These are phyloP conservation scores for Exophiala sideris DNA, from an alignment of 2,329 filamentous ascomycete species.

Conservation along the genomic window DNA sequence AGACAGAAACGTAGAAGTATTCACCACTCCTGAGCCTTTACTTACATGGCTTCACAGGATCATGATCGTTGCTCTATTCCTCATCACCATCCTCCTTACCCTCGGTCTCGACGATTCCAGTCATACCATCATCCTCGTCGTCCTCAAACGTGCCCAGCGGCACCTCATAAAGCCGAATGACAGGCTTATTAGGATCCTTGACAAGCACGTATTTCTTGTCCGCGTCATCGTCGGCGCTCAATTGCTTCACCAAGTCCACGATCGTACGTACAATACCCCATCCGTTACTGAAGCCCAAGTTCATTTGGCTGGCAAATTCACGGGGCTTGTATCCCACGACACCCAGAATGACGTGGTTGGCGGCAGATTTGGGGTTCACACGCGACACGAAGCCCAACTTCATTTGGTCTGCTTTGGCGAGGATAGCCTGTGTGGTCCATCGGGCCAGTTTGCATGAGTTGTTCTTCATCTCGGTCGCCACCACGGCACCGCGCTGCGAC, in stretches of 20 bases:
- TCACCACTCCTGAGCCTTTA: background rate
- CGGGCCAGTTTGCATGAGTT: slow-evolving; percentile 97
- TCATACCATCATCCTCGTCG: slow-evolving; percentile 69
- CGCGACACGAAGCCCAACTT: slow-evolving; percentile 98
- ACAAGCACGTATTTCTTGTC: slow-evolving; percentile 54
- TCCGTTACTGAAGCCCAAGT: slow-evolving; percentile 90
- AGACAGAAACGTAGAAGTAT: background rate
- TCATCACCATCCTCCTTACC: slow-evolving; percentile 55
- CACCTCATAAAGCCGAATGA: slow-evolving; percentile 89
- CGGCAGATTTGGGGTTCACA: slow-evolving; percentile 83
- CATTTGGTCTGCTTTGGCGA: slow-evolving; percentile 97
- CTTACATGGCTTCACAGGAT: background rate
- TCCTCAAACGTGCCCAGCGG: slow-evolving; percentile 87
- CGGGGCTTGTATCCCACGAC: slow-evolving; percentile 97
- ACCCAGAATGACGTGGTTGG: slow-evolving; percentile 91
- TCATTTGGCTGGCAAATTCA: slow-evolving; percentile 97
- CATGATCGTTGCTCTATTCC: slow-evolving; percentile 35
- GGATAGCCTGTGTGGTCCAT: slow-evolving; percentile 95
- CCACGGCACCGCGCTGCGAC: slow-evolving; percentile 90
- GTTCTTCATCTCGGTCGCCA: slow-evolving; percentile 99
- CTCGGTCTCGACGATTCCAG: slow-evolving; percentile 52
- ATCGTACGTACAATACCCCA: slow-evolving; percentile 99
- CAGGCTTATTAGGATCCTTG: slow-evolving; percentile 94
- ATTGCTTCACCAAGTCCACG: slow-evolving; percentile 67
- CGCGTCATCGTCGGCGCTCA: slow-evolving; percentile 40